A percentile compares a stretch with the other conserved stretches of the same genome.
These are phyloP conservation scores for Crucihimalaya himalaica DNA, from an alignment of 345 rosid species.

Conservation along the genomic window DNA sequence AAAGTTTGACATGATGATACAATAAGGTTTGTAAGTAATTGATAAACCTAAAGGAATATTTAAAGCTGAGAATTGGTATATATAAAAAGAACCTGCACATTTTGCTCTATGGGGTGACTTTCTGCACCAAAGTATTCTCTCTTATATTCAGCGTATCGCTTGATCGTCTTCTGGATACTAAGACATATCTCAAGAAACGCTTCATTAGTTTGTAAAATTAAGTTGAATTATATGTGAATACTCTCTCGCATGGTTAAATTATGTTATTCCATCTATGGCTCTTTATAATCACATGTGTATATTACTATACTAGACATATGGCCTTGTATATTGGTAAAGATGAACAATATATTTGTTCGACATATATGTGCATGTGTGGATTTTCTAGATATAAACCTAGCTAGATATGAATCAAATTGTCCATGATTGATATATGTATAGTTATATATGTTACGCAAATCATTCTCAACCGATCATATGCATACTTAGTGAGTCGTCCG, in stretches of 20 bases:
- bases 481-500: not conserved
- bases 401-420: not conserved
- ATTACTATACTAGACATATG: not conserved
- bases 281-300: not conserved
- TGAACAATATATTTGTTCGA: not conserved
- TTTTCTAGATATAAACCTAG: not conserved
- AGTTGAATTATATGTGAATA: not conserved
- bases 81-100: conserved; percentile 26
- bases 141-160: conserved; percentile 44
- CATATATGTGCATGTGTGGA: not conserved
- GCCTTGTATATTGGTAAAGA: not conserved
- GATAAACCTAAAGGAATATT: not conserved
- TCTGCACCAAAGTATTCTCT: conserved; percentile 27
- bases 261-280: not conserved
- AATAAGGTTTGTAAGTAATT: not conserved
- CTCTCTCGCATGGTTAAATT: not conserved
- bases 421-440: not conserved
- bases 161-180: conserved; percentile 51
- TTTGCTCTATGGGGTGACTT: conserved; percentile 17
- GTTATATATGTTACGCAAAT: not conserved
- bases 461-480: not conserved
- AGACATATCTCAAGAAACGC: not conserved
- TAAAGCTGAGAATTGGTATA: not conserved
- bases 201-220: conserved; percentile 1
- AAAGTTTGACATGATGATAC: not conserved